Evolutionary conservation across 202 grass and related monocot genomes (phyloP).

Genomic region (Cymbopogon flexuosus): DNA sequence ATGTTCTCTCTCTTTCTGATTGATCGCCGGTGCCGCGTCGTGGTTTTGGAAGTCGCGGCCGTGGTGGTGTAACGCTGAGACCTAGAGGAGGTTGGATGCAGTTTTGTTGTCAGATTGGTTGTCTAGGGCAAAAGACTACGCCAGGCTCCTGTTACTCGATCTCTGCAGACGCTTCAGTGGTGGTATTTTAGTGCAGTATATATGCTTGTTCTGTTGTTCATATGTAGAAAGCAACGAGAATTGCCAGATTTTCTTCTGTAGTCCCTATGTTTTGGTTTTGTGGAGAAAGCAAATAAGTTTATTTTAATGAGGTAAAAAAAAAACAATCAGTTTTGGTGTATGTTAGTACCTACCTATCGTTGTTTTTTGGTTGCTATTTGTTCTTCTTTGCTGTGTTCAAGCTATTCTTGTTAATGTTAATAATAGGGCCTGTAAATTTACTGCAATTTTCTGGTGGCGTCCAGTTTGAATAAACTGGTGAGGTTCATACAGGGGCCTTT

Average conservation of each 20-base stretch:
- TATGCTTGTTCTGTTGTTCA: not conserved
- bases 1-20: not conserved
- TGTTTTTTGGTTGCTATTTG: not conserved
- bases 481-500: not conserved
- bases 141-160: not conserved
- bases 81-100: not conserved
- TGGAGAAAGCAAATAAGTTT: not conserved
- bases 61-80: not conserved
- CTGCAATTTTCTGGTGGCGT: not conserved
- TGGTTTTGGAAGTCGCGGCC: not conserved
- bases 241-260: slow-evolving; percentile 9
- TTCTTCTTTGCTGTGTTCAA: not conserved
- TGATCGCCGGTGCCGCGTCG: not conserved
- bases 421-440: not conserved
- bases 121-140: not conserved
- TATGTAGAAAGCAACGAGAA: not conserved
- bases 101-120: not conserved
- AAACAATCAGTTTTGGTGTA: not conserved
- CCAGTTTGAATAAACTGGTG: not conserved
- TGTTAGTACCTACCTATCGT: not conserved
- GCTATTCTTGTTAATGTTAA: not conserved
- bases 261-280: not conserved
- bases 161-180: not conserved
- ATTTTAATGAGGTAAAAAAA: not conserved
- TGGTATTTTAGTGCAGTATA: not conserved